Base-by-base conservation (phyloP, 1,139 yeast species). In the Saccharomyces pastorianus region DNA sequence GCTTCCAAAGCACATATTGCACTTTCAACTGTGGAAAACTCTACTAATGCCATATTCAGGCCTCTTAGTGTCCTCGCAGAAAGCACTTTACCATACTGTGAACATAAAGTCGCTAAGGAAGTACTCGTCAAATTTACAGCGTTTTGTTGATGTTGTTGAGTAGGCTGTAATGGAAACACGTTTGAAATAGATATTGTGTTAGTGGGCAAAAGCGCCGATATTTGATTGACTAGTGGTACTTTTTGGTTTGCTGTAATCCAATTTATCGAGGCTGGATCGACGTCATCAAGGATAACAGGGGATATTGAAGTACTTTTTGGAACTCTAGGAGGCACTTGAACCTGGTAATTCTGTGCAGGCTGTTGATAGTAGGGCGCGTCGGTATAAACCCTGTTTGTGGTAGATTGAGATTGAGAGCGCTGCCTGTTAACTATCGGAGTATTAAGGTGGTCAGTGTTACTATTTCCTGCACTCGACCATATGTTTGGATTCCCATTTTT, bases 1-100 rank as follows among this genome's bases (percentile, higher is more conserved):
- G 77, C 81, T 5, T 87, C 85, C 64, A 83, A 85, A 53, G 96
- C 88, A 49, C 78, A 79, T 78, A 88, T 83, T 13, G 98, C 95
- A 46, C 83, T 74, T 50, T 88, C 96, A 14, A 86, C 72, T 46
- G 79, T 75, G 1, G 80, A 76, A 69, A 88, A 89, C 66, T 87
- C 95, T 32, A 87, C 84, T 58, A 89, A 76, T 0, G 93, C 95
- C 63, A 79, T 74, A 54, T 75, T 76, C 52, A 76, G 73, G 54
- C 77, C 76, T 25, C 76, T 70, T 51, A 80, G 65, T 20, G 88
- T 76, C 50, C 89, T 77, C 9, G 88, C 84, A 46, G 82, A 74
- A 53, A 75, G 69, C 14, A 83, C 74, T 6, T 72, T 69, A 14
- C 89, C 89, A 66, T 79, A 83, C 46, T 76, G 74, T 48, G 70